Base-by-base conservation (phyloP, 2,329 filamentous ascomycete species). In the Stachybotrys chartarum region DNA sequence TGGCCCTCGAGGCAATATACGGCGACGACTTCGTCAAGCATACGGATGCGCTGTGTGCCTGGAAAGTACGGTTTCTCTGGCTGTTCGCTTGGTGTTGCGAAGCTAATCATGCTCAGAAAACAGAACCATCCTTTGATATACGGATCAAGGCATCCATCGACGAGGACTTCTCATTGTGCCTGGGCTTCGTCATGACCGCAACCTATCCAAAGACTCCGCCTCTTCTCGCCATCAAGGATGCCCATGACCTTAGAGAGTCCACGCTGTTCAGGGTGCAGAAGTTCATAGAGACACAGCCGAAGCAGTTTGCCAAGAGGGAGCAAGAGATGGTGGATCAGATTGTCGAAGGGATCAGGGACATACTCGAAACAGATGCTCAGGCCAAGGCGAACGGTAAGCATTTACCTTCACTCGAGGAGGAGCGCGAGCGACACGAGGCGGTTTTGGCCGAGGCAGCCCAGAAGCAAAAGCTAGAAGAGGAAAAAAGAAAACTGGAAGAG, bases 181-280 rank as follows among this genome's bases (percentile, higher is more conserved):
- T 97, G n/a, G 80, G 83, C 51, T 90, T 95, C 53, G 86, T 89
- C 55, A 77, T 97, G 61, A 94, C 91, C 8, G 88, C 91, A 7
- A 96, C 92, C 1, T 97, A 97, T 68, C 94, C 93, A 5, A 96
- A 90, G 67, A 88, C 91, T 1, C 75, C 85, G 1, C 92, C 92
- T 1, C 75, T 90, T 11, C 73, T 96, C 14, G 84, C 80, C 5
- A 67, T 95, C 49, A 86, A 88, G 60, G 78, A 85, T 54, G 74
- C 84, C 47, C 78, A 81, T 49, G 78, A 81, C 49, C 75, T 96
- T 55, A 84, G 85, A 48, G 86, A 88, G 62, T 85, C 82, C 54
- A 90, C 88, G 1, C 79, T 82, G 56, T 87, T 84, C 66, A 88
- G 87, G 64, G 80, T 96, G 16, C 81, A 85, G 58, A 84, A 81